These are phyloP conservation scores for Candida jianshihensis DNA, from an alignment of 805 yeast genomes.

Conservation along the genomic window DNA sequence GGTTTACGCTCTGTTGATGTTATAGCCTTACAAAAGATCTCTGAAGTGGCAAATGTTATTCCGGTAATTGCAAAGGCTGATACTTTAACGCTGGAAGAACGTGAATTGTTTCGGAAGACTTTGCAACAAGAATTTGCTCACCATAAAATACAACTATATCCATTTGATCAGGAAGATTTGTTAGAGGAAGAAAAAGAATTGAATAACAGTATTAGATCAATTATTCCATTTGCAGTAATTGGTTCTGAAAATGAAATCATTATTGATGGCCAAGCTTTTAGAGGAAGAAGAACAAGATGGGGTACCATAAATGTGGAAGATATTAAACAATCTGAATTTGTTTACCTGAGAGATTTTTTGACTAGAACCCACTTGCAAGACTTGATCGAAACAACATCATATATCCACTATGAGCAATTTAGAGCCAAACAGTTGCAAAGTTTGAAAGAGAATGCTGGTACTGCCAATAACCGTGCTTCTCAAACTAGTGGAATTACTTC, in stretches of 20 bases:
- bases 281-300: conserved; percentile 93
- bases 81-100: conserved; percentile 79
- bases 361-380: conserved; percentile 95
- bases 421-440: conserved; percentile 92
- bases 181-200: conserved; percentile 67
- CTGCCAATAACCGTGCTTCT: conserved; percentile 27
- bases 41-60: conserved; percentile 88
- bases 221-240: conserved; percentile 90
- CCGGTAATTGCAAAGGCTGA: conserved; percentile 96
- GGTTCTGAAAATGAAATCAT: conserved; percentile 80
- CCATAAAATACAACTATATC: conserved; percentile 75
- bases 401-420: conserved; percentile 85
- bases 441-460: conserved; percentile 76
- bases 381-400: conserved; percentile 85
- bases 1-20: conserved; percentile 83
- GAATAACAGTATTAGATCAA: conserved; percentile 64
- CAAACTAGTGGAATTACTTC: conserved; percentile 12
- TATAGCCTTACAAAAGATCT: conserved; percentile 71
- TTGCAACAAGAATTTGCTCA: conserved; percentile 71
- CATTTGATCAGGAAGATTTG: conserved; percentile 66
- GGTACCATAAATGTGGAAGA: conserved; percentile 92
- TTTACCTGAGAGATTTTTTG: conserved; percentile 86
- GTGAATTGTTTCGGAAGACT: conserved; percentile 67
- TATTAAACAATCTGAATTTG: conserved; percentile 92
- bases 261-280: conserved; percentile 70